Evolutionary conservation across 768 basidiomycete genomes (phyloP).

Genomic region (Leucogyrophana mollusca): DNA sequence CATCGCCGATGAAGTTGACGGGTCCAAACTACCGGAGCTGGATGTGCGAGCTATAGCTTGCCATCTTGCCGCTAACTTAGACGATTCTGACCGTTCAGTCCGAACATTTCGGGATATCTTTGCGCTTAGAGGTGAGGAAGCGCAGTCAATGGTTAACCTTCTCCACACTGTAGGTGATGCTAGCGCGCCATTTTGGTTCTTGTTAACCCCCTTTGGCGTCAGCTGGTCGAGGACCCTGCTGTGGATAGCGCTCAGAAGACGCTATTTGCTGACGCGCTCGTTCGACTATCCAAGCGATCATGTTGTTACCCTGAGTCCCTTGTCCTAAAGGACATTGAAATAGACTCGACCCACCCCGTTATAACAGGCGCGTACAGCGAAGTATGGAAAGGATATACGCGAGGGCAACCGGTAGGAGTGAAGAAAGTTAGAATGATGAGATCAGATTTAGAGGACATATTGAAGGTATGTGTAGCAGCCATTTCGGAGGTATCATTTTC

Average conservation of each 20-base stretch:
- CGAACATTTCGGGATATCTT: background rate
- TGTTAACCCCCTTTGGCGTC: too few relatives aligned
- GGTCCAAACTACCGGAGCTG: too few relatives aligned
- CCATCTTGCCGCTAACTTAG: too few relatives aligned
- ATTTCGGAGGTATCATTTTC: conserved; percentile 11
- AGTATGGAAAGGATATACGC: conserved; percentile 27
- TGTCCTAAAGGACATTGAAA: background rate
- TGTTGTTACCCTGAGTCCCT: background rate
- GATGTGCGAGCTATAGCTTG: too few relatives aligned
- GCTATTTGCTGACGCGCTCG: background rate
- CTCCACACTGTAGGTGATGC: conserved; percentile 18
- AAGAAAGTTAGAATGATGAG: conserved; percentile 24
- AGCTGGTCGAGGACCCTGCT: too few relatives aligned
- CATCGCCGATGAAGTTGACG: background rate
- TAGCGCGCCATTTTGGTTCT: too few relatives aligned
- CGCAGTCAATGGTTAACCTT: conserved; percentile 24
- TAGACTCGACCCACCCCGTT: conserved; percentile 9
- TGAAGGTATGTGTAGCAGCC: conserved; percentile 20
- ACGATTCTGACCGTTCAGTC: too few relatives aligned
- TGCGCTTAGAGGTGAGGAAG: conserved; percentile 18
- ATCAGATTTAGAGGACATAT: conserved; percentile 21
- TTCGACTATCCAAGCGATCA: background rate
- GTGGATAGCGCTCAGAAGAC: too few relatives aligned
- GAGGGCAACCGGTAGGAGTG: conserved; percentile 26
- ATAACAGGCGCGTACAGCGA: conserved; percentile 30